Evolutionary conservation across 1,284 basidiomycete species (phyloP), one percentile per base, ranked within the genome.

Genomic region (Ganoderma meredithae): DNA sequence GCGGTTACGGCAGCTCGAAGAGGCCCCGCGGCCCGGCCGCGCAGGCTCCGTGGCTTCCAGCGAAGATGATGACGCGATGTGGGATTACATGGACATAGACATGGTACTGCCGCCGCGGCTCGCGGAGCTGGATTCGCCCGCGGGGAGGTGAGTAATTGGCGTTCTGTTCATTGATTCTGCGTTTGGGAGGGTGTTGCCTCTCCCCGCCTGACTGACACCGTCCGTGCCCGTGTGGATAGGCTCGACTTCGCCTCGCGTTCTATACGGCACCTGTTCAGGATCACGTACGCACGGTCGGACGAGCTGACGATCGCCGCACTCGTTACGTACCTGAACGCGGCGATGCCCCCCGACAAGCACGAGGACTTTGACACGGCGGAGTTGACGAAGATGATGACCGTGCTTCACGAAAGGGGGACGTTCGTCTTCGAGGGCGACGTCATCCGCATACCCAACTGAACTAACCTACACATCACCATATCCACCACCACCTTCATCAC

Each of bases 291-390:
- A 69, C 71, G 81, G 19, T 79, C 84, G 31, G 90, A 93, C 76
- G 89, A 91, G 67, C 81, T 93, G 79, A 87, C 85, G 17, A 86
- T 93, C 73, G 89, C 88, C 3, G 80, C 88, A 17, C 80, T 93
- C 22, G 81, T 93, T 55, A 84, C 88, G 7, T 92, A 91, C 76
- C 82, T 93, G 65, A 93, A 93, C 73, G 87, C 90, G 2, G 90
- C 89, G 9, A 86, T 92, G 82, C 91, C 90, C 2, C 82, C 81
- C 15, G 91, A 92, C 77, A 93, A 92, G 78, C 87, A 92, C 76
- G 91, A 92, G 79, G 91, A 93, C 71, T 93, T 91, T 70, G 91
- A 93, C 76, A 91, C 90, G 13, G 83, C 83, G 2, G 91, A 93
- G 79, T 90, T 93, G 13, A 86, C 84, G 13, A 85, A 84, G 68